These are phyloP conservation scores for Cyamopsis tetragonoloba DNA, from an alignment of 306 rosid species.

Conservation along the genomic window DNA sequence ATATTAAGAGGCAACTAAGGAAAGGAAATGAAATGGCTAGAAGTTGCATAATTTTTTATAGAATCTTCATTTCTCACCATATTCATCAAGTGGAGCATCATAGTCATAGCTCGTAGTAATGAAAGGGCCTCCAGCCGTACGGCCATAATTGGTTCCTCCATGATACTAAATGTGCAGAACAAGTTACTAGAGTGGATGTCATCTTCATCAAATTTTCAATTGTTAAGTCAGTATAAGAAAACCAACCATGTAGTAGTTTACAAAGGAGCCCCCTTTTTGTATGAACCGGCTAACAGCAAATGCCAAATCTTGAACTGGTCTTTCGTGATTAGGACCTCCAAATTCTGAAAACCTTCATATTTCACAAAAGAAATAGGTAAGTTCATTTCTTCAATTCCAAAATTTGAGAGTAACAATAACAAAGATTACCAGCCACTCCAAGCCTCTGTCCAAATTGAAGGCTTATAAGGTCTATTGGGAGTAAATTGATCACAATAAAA, in stretches of 20 bases:
- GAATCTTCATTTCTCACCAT: constrained; percentile 56
- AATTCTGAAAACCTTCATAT: constrained; percentile 83
- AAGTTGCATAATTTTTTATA: background rate
- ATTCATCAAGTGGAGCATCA: constrained; percentile 98
- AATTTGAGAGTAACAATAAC: constrained; percentile 1
- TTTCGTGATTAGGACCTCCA: constrained; percentile 78
- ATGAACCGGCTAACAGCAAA: constrained; percentile 80
- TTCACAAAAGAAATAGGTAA: constrained; percentile 7
- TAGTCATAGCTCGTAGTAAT: constrained; percentile 97
- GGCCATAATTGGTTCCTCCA: constrained; percentile 98
- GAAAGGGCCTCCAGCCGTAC: constrained; percentile 99
- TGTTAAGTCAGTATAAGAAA: constrained; percentile 13
- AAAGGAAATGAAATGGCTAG: background rate
- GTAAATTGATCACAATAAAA: constrained; percentile 88
- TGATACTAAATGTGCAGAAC: constrained; percentile 58
- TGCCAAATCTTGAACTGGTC: constrained; percentile 97
- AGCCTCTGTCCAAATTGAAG: constrained; percentile 97
- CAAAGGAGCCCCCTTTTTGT: constrained; percentile 92
- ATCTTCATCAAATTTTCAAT: constrained; percentile 15
- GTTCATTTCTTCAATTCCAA: constrained; percentile 14
- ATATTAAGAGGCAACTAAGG: background rate
- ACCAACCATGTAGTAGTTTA: constrained; percentile 95
- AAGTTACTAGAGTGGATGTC: constrained; percentile 16
- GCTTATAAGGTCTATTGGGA: constrained; percentile 91
- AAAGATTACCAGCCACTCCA: constrained; percentile 97